Evolutionary conservation across 75 land plant species (phyloP).

Genomic region (Selaginella moellendorffii): DNA sequence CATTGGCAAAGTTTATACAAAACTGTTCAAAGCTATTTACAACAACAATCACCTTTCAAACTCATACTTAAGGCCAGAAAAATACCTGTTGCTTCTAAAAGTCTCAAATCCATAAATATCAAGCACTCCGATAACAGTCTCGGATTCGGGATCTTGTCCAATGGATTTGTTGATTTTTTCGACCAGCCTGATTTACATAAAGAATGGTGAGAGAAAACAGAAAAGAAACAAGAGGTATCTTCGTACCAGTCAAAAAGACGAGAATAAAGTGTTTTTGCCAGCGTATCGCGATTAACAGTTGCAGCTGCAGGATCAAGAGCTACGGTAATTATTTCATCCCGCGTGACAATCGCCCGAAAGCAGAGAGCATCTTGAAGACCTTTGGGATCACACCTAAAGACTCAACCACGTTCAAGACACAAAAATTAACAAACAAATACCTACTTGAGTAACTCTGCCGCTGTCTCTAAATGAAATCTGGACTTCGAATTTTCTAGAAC

Average conservation of each 20-base stretch:
- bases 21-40: constrained; percentile 57
- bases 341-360: constrained; percentile 65
- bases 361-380: constrained; percentile 45
- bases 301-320: constrained; percentile 41
- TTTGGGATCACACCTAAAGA: constrained; percentile 8
- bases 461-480: constrained; percentile 44
- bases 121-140: constrained; percentile 44
- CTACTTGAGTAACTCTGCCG: constrained; percentile 79
- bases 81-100: constrained; percentile 21
- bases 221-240: too few species aligned
- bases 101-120: constrained; percentile 95
- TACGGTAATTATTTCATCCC: constrained; percentile 60
- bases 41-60: not conserved
- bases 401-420: too few species aligned
- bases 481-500: constrained; percentile 58
- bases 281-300: constrained; percentile 1
- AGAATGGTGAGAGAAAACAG: too few species aligned
- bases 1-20: constrained; percentile 67
- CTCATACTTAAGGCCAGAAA: not conserved
- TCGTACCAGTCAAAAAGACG: constrained; percentile 4
- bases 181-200: constrained; percentile 9
- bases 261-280: not conserved
- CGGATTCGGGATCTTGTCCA: constrained; percentile 8
- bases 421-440: not conserved
- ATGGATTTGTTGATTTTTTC: constrained; percentile 7